phyloP scores from a whole-genome alignment of 2,329 filamentous ascomycete species.

The Ophiostoma perfectum region DNA sequence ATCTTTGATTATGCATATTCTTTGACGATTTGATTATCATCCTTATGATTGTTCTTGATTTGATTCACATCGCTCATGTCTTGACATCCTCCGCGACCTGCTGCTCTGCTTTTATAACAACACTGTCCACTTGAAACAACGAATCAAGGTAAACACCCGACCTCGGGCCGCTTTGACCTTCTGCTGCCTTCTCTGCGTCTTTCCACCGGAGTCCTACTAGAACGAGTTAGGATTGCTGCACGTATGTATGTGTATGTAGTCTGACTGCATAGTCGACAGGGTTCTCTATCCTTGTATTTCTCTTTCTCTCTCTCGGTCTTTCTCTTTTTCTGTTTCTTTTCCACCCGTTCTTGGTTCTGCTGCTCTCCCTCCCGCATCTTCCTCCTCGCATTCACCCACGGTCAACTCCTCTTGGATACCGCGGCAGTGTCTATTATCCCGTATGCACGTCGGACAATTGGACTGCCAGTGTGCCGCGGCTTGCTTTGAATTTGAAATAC shows the following conservation, averaged over 20 bases:
- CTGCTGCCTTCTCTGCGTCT: neutral
- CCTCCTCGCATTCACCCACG: neutral
- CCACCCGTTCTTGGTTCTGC: neutral
- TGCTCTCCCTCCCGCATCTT: neutral
- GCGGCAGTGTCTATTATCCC: neutral
- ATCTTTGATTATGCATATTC: too few relatives aligned
- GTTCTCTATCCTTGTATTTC: too few relatives aligned
- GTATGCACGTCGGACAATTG: neutral
- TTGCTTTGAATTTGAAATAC: neutral
- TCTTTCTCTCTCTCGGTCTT: neutral
- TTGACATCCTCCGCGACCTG: too few relatives aligned
- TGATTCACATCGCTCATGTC: too few relatives aligned
- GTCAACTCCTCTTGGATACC: too few relatives aligned
- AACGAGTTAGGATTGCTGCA: neutral
- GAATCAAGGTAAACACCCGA: neutral
- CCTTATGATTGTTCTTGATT: too few relatives aligned
- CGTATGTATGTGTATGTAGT: neutral
- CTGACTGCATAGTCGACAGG: neutral
- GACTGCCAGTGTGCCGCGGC: neutral
- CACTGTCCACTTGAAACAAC: too few relatives aligned
- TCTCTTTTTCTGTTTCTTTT: neutral
- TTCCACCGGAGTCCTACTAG: neutral
- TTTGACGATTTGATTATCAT: too few relatives aligned
- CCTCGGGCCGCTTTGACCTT: conserved; percentile 2
- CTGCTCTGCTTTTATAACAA: too few relatives aligned